Base-by-base conservation (phyloP, 169 alveolate species). In the Cryptosporidium ryanae region DNA sequence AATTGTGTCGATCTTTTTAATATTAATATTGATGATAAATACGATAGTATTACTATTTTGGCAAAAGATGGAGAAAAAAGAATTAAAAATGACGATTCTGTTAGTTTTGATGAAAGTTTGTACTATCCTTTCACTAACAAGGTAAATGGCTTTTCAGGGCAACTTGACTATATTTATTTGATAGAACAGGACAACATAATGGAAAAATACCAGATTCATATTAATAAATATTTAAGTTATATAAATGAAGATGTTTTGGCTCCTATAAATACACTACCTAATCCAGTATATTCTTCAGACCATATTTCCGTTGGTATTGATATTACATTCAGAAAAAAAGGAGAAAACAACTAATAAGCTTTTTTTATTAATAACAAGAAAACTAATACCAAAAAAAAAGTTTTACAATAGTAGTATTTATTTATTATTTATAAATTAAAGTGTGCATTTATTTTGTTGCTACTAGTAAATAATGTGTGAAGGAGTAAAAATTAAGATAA, bases 301-400 rank as follows among this genome's bases (percentile, higher is more conserved):
- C 87, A 76, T 13, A 76, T 76, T 21, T 76, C 87, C 25, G 63
- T 76, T 44, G 87, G 87, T 6, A 38, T 76, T 38, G 87, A 76
- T 43, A 59, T 76, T 43, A 55, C 87, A 21, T 55, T 76, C 27
- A 43, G 29, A 55, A 76, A 55, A 32, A 46, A 52, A n/a, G 44
- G 46, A 23, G 52, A 68, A 52, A 29, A 46, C 2, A 46, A 66
- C 21, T 46, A 8, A 46, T 44, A 7, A 43, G 55, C 8, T 38
- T 38, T 4, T 38, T 38, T 38, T 64, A 18, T 6, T 38, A 34
- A 5, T 23, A 15, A 18, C 7, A 21, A 54, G 27, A 38, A 31
- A 13, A 5, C 2, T 38, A 34, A 38, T 32, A 6, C 8, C 50
- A 61, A n/a, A 61, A 25, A 29, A 64, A 64, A 64, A 17, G 23